Evolutionary conservation across 1,139 yeast species (phyloP).

Genomic region (Groenewaldozyma auringiensis): DNA sequence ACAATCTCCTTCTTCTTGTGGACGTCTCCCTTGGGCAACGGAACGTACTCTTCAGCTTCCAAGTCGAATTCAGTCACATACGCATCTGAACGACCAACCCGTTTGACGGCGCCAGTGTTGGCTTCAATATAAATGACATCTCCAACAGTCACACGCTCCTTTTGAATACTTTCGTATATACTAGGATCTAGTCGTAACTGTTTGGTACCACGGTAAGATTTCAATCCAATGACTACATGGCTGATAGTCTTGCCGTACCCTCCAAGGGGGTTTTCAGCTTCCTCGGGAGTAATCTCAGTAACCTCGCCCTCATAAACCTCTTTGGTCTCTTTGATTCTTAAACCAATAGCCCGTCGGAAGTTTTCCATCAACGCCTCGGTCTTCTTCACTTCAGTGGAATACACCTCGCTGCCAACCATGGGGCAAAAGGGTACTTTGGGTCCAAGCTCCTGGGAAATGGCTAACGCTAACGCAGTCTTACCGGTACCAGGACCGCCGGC

Average conservation of each 20-base stretch:
- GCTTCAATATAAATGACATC: slow-evolving; percentile 97
- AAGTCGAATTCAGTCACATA: slow-evolving; percentile 96
- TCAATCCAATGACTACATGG: slow-evolving; percentile 89
- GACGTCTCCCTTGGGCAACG: slow-evolving; percentile 96
- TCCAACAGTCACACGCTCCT: slow-evolving; percentile 90
- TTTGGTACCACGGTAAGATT: slow-evolving; percentile 94
- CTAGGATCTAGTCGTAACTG: slow-evolving; percentile 89
- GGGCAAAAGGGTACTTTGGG: slow-evolving; percentile 99
- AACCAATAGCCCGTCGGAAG: slow-evolving; percentile 92
- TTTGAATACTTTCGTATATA: slow-evolving; percentile 91
- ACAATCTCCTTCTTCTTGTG: slow-evolving; percentile 98
- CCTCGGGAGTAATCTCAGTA: slow-evolving; percentile 92
- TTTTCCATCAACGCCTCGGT: slow-evolving; percentile 97
- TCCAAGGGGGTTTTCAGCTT: slow-evolving; percentile 92
- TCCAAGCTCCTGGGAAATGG: slow-evolving; percentile 93
- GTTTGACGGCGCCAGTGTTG: slow-evolving; percentile 93
- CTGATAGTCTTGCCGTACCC: slow-evolving; percentile 96
- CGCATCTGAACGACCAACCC: slow-evolving; percentile 97
- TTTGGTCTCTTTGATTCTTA: slow-evolving; percentile 92
- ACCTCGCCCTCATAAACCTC: slow-evolving; percentile 99
- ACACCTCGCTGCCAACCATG: slow-evolving; percentile 89
- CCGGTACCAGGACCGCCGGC: slow-evolving; percentile 99
- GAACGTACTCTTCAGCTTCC: slow-evolving; percentile 98
- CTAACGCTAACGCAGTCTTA: slow-evolving; percentile 92
- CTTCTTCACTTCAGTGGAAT: slow-evolving; percentile 95